A percentile compares a stretch with the other conserved stretches of the same genome.
Evolutionary conservation across 169 alveolate genomes (phyloP).

Genomic region (Babesia divergens): DNA sequence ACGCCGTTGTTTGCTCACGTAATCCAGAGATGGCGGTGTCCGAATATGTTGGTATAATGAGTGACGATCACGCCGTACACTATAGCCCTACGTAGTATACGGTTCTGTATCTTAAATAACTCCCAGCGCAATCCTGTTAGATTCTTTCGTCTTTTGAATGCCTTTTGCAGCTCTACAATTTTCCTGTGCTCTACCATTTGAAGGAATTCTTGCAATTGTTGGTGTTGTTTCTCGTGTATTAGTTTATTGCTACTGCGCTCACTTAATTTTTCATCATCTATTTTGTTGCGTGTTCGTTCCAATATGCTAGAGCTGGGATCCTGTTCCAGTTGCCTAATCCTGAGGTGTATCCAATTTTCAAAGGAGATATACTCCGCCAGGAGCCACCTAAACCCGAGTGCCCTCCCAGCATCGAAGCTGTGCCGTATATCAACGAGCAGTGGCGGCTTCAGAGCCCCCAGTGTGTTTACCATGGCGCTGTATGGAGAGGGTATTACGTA

Average conservation of each 20-base stretch:
- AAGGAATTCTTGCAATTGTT: constrained; percentile 1
- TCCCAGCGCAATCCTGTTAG: neutral
- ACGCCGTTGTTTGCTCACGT: neutral
- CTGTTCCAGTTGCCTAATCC: constrained; percentile 11
- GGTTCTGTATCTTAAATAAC: constrained; percentile 5
- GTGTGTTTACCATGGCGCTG: neutral
- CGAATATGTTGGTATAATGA: constrained; percentile 3
- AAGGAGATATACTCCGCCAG: constrained; percentile 47
- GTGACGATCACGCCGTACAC: neutral
- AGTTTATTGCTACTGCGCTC: neutral
- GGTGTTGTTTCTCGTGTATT: neutral
- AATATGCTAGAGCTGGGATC: neutral
- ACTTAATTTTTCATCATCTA: neutral
- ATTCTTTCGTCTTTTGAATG: neutral
- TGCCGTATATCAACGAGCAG: neutral
- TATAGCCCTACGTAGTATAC: constrained; percentile 13
- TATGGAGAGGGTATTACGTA: neutral
- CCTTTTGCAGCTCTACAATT: neutral
- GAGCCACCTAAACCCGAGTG: constrained; percentile 52
- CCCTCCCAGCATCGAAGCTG: constrained; percentile 36
- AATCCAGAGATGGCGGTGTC: constrained; percentile 20
- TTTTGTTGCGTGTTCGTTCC: neutral
- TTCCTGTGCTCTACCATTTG: neutral
- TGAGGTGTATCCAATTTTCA: constrained; percentile 53
- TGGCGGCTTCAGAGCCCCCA: neutral